Base-by-base conservation (phyloP, 2,329 filamentous ascomycete genomes). In the Onygenales sp. region DNA sequence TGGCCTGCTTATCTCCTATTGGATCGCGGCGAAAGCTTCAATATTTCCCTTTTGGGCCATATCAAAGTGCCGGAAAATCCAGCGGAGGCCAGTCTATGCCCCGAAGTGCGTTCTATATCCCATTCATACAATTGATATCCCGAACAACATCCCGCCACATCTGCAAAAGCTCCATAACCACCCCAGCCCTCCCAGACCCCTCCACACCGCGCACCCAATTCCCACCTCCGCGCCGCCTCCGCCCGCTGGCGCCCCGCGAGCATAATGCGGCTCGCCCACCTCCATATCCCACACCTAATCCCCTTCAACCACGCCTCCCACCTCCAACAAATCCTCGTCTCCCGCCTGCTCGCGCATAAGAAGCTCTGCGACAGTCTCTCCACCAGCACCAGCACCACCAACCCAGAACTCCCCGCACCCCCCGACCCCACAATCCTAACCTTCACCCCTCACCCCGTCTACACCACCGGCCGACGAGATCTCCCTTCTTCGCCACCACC, bases 381-480 rank as follows among this genome's bases (percentile, higher is more conserved):
- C 54, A 14, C 52, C 56, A 50, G 55, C 50, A 49, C 38, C 59
- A 36, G 57, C 55, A 51, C 61, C 38, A 57, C 27, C 61, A 63
- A 46, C 49, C 56, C 54, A 53, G 17, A 17, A 17, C 17, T 60
- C n/a, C 59, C 68, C 1, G 58, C 72, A 4, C 69, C 78, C 7
- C 86, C 86, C 1, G 73, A 76, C 11, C 87, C 89, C 31, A 83
- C 81, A 35, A 77, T 97, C 59, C 77, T 97, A 58, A 90, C 89
- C 58, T 93, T 95, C 70, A 84, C 88, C 52, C 87, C 90, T 47
- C 73, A 78, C 36, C 89, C 91, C 1, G 89, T 90, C 46, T 96
- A 93, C 72, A 96, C 92, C 11, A 86, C 91, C 59, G 93, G 93
- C 52, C 86, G 92, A 5, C 86, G 93, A 35, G 90, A 96, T 53